Evolutionary conservation across 352 stramenopile genomes (phyloP), one percentile per base, ranked within the genome.

Genomic region (Globisporangium splendens): DNA sequence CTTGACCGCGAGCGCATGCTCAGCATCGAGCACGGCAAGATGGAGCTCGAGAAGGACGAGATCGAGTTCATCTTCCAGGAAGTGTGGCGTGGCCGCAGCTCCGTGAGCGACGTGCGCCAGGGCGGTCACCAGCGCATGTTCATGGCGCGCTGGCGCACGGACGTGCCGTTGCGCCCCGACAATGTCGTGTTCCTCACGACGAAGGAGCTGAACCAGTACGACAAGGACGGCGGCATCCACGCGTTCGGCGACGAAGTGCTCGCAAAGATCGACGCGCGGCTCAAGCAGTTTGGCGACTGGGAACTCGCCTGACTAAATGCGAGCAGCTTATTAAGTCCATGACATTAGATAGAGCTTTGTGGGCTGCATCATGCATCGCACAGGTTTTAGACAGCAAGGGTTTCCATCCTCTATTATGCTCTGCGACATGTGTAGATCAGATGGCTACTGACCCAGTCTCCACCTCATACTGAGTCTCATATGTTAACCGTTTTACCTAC

Each of bases 11-110:
- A 96, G 64, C 75, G 79, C 35, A 56, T 73, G 31, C 50, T 86
- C n/a, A 79, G 80, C 59, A 65, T 88, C 22, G 72, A 82, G 41
- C 72, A 69, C 49, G 66, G 72, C 49, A 79, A 81, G 46, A 77
- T 92, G 46, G 70, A 85, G 48, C 68, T 91, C 8, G 77, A 89
- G 63, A 89, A 93, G 69, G 87, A 96, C 53, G 88, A 96, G 50
- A 73, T 97, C 22, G 85, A 96, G 62, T 96, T 92, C 54, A 65
- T 96, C 15, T 89, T 91, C 67, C 83, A 93, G 62, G 77, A 93
- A 48, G 74, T 97, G 46, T 96, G 88, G 83, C 82, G 77, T 17
- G 79, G 85, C 5, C 73, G 83, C 43, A 94, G 85, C 59, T 69
- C 88, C 5, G 76, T 96, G 18, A 86, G 80, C 42, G 67, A 68